Evolutionary conservation across 2,329 filamentous ascomycete genomes (phyloP).

Genomic region (Penicillium sp.): DNA sequence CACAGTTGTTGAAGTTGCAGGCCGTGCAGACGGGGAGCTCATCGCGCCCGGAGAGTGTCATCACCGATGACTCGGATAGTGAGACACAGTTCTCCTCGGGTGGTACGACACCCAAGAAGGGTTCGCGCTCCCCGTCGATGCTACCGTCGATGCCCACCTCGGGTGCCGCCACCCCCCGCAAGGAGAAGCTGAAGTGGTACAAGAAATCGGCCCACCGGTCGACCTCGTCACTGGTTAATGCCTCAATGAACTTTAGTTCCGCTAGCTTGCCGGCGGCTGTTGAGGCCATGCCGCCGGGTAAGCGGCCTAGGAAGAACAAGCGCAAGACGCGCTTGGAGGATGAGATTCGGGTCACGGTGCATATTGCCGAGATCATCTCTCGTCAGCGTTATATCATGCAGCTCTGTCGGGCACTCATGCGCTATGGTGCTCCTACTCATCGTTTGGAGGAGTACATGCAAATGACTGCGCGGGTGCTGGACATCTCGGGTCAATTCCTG

Average conservation of each 20-base stretch:
- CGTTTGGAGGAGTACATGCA: conserved; percentile 88
- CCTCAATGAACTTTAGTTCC: conserved; percentile 38
- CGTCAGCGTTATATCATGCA: conserved; percentile 83
- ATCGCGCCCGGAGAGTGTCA: conserved; percentile 28
- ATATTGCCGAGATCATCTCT: conserved; percentile 69
- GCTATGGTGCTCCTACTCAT: conserved; percentile 89
- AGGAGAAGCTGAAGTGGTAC: conserved; percentile 45
- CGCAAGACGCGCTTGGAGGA: conserved; percentile 43
- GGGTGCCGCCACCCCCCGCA: conserved; percentile 34
- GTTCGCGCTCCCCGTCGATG: conserved; percentile 21
- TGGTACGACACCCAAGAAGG: conserved; percentile 27
- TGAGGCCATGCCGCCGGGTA: conserved; percentile 21
- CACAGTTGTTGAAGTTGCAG: conserved; percentile 70
- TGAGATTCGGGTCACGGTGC: conserved; percentile 61
- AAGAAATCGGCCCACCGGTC: conserved; percentile 40
- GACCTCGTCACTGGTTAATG: conserved; percentile 39
- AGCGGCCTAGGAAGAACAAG: conserved; percentile 24
- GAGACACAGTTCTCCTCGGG: conserved; percentile 28
- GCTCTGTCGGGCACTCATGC: conserved; percentile 85
- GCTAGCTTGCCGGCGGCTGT: conserved; percentile 31
- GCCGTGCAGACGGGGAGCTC: conserved; percentile 46
- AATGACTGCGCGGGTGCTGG: conserved; percentile 83
- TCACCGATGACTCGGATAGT: conserved; percentile 34
- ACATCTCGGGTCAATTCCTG: conserved; percentile 86
- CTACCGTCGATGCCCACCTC: conserved; percentile 23